phyloP scores from a whole-genome alignment of 345 rosid species.

The Noccaea bulbosa region DNA sequence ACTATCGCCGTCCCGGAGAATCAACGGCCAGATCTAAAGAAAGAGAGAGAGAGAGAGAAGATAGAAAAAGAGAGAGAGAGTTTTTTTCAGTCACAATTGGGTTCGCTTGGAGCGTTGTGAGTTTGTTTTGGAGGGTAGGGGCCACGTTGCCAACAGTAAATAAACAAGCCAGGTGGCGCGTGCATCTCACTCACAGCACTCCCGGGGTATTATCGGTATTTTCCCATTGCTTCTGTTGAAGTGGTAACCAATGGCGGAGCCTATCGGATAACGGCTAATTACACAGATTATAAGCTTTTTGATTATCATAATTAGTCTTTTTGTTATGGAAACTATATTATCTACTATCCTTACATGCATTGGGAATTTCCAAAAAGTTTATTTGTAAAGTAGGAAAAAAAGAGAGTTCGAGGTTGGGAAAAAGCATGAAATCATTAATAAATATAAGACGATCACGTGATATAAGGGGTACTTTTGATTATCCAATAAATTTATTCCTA shows the following conservation, averaged over 20 bases:
- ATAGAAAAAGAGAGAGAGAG: too few species aligned
- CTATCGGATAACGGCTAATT: conserved; percentile 39
- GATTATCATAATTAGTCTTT: neutral
- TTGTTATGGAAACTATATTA: neutral
- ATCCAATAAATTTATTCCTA: neutral
- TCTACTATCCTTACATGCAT: neutral
- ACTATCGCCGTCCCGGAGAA: conserved; percentile 18
- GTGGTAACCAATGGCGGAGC: conserved; percentile 24
- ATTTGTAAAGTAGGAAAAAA: conserved; percentile 6
- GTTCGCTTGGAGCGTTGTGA: conserved; percentile 38
- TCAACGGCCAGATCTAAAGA: conserved; percentile 38
- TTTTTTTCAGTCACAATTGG: neutral
- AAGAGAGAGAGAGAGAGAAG: conserved; percentile 11
- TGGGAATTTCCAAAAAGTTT: conserved; percentile 19
- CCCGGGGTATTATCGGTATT: conserved; percentile 12
- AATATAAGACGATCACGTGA: conserved; percentile 42
- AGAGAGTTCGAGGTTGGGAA: conserved; percentile 6
- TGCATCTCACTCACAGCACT: conserved; percentile 24
- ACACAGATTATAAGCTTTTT: neutral
- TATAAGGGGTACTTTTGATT: conserved; percentile 1
- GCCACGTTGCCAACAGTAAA: conserved; percentile 5
- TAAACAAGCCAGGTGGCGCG: conserved; percentile 41
- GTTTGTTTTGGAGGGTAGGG: conserved; percentile 10
- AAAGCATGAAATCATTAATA: conserved; percentile 27
- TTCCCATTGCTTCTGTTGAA: neutral